Percentiles rank a stretch among this genome's conserved stretches.
Conservation (phyloP, 441 rosid species). For the Gossypium schwendimanii region DNA sequence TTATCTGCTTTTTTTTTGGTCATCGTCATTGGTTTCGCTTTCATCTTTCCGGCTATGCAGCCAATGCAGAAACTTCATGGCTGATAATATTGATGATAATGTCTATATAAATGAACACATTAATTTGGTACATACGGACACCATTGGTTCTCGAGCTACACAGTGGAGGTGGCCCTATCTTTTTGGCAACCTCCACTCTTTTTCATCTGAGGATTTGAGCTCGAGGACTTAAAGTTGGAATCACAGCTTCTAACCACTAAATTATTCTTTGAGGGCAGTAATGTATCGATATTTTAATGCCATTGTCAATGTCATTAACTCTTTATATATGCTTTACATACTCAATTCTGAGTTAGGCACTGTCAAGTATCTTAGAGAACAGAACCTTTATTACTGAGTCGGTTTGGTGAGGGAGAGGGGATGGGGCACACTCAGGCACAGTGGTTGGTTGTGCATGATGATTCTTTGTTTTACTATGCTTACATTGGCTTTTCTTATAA, state of each 20-base stretch:
- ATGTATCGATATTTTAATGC: not conserved
- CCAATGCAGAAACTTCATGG: not conserved
- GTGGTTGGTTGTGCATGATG: not conserved
- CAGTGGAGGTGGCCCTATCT: too few species aligned
- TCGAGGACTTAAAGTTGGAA: not conserved
- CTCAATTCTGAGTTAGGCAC: not conserved
- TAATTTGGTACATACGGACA: too few species aligned
- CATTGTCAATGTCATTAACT: not conserved
- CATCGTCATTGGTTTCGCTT: not conserved
- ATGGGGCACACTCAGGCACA: not conserved
- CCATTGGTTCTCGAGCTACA: too few species aligned
- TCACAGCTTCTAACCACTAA: conserved; percentile 2
- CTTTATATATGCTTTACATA: not conserved
- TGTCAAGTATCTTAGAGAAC: not conserved
- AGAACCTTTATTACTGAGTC: not conserved
- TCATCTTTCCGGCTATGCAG: not conserved
- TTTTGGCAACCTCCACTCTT: not conserved
- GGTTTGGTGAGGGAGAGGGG: not conserved
- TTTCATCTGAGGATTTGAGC: not conserved
- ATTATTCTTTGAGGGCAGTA: not conserved
- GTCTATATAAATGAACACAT: not conserved
- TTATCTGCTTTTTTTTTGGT: conserved; percentile 2
- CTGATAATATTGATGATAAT: not conserved
- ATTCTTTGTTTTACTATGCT: conserved; percentile 5
- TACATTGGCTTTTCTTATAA: not conserved